Conservation (phyloP, 805 yeast species). For the Saccharomycopsis fodiens region DNA sequence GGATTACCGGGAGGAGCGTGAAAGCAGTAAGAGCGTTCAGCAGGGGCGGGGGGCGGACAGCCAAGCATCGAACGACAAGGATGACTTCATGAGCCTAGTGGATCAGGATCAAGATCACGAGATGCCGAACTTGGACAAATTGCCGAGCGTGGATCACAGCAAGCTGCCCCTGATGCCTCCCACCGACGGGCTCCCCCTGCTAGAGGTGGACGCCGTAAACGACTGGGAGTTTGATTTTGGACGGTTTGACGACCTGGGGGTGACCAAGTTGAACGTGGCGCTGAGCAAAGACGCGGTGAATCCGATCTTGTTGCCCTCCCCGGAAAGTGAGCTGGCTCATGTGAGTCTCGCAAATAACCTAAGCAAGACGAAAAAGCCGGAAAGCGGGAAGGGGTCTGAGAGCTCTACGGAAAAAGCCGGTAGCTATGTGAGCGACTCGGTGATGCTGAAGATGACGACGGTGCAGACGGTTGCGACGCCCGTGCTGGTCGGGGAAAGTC, state of each 20-base stretch:
- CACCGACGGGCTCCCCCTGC: constrained; percentile 1
- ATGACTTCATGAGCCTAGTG: neutral
- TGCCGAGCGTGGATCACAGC: constrained; percentile 20
- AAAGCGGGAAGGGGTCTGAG: too few relatives aligned
- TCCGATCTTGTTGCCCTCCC: constrained; percentile 2
- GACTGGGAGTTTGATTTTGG: neutral
- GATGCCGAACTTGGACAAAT: constrained; percentile 14
- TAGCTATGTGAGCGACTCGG: too few relatives aligned
- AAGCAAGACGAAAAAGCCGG: too few relatives aligned
- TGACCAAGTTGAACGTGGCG: neutral
- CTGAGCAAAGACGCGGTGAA: neutral
- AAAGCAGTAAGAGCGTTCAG: constrained; percentile 24
- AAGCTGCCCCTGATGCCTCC: neutral
- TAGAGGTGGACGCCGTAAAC: constrained; percentile 7
- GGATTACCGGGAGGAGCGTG: constrained; percentile 27
- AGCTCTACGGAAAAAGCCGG: too few relatives aligned
- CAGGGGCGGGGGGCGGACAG: neutral
- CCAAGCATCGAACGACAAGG: neutral
- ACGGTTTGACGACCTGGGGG: neutral
- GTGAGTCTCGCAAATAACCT: neutral
- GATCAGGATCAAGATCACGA: too few relatives aligned
- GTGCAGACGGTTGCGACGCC: constrained; percentile 12
- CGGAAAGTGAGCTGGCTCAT: constrained; percentile 1
- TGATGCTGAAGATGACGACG: too few relatives aligned
- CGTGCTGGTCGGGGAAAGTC: constrained; percentile 14